These are phyloP conservation scores for Leptographium lundbergii DNA, from an alignment of 2,329 filamentous ascomycete genomes.

Conservation along the genomic window DNA sequence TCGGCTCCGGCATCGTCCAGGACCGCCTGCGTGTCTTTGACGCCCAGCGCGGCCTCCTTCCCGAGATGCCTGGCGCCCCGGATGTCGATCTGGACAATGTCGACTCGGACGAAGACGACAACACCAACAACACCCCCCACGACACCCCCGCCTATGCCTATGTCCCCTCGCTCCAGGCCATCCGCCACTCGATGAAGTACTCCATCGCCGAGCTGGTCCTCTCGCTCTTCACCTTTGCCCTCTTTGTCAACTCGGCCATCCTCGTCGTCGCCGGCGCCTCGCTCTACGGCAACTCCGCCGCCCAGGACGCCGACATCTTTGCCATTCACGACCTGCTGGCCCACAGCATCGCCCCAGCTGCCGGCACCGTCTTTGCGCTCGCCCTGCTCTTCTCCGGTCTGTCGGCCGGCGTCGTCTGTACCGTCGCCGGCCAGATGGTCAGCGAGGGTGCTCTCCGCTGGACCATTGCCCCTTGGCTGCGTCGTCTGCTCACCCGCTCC, in stretches of 20 bases:
- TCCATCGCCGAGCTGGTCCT: constrained; percentile 58
- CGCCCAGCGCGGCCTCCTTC: constrained; percentile 39
- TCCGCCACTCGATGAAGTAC: constrained; percentile 60
- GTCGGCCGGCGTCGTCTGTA: constrained; percentile 77
- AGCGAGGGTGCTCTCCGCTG: constrained; percentile 70
- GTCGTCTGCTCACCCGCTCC: constrained; percentile 61
- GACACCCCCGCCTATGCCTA: constrained; percentile 42
- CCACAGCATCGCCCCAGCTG: constrained; percentile 55
- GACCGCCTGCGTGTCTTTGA: constrained; percentile 53
- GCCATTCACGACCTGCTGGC: constrained; percentile 66
- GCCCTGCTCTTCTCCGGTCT: constrained; percentile 70
- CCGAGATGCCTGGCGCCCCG: constrained; percentile 7
- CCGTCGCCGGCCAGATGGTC: constrained; percentile 82
- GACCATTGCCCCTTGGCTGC: constrained; percentile 63
- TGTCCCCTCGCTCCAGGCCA: constrained; percentile 58
- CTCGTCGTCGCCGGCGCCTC: constrained; percentile 71
- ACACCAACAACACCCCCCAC: neutral
- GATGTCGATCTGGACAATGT: neutral
- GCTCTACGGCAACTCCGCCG: constrained; percentile 49
- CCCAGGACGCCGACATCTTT: constrained; percentile 64
- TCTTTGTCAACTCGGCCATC: constrained; percentile 76
- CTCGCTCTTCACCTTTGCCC: constrained; percentile 68
- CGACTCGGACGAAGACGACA: constrained; percentile 5
- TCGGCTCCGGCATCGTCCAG: constrained; percentile 59
- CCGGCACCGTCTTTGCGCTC: constrained; percentile 73